A percentile compares a stretch with the other conserved stretches of the same genome.
Evolutionary conservation across 2,329 filamentous ascomycete genomes (phyloP).

Genomic region (Lachnellula cervina): DNA sequence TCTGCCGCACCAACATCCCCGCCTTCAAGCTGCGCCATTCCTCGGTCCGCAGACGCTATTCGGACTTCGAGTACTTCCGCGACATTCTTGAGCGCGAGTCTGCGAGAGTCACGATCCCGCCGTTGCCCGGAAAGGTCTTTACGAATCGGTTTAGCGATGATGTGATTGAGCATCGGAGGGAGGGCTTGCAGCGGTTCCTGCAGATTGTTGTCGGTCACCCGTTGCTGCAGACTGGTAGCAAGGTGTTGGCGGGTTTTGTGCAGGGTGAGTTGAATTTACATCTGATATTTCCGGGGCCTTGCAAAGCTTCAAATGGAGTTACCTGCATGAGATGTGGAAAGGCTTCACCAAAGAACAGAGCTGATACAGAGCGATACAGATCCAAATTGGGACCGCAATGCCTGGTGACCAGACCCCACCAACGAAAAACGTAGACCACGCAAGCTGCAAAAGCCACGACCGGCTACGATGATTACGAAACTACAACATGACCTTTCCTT

Average conservation of each 20-base stretch:
- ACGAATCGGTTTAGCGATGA: conserved; percentile 97
- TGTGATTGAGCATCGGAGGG: conserved; percentile 90
- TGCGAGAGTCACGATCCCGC: conserved; percentile 90
- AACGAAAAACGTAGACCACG: conserved; percentile 31
- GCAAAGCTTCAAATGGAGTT: too few species aligned
- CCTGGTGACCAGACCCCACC: conserved; percentile 59
- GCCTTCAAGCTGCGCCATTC: conserved; percentile 94
- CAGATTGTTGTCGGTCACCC: conserved; percentile 98
- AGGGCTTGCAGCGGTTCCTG: conserved; percentile 89
- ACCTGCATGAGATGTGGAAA: too few species aligned
- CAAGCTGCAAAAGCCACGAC: conserved; percentile 41
- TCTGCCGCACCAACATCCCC: conserved; percentile 96
- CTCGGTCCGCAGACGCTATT: conserved; percentile 87
- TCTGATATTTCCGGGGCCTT: background rate
- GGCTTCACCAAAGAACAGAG: too few species aligned
- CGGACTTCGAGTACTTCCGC: conserved; percentile 97
- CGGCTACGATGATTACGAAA: conserved; percentile 20
- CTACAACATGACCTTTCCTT: conserved; percentile 17
- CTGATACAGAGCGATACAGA: conserved; percentile 41
- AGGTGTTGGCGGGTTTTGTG: conserved; percentile 92
- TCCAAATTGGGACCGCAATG: conserved; percentile 86
- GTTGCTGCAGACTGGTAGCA: conserved; percentile 92
- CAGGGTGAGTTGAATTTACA: conserved; percentile 62
- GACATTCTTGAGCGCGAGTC: conserved; percentile 96
- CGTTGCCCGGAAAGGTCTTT: conserved; percentile 93